Percentiles rank a stretch among this genome's conserved stretches.
These are phyloP conservation scores for Scheffersomyces illinoinensis DNA, from an alignment of 1,139 yeast species.

Conservation along the genomic window DNA sequence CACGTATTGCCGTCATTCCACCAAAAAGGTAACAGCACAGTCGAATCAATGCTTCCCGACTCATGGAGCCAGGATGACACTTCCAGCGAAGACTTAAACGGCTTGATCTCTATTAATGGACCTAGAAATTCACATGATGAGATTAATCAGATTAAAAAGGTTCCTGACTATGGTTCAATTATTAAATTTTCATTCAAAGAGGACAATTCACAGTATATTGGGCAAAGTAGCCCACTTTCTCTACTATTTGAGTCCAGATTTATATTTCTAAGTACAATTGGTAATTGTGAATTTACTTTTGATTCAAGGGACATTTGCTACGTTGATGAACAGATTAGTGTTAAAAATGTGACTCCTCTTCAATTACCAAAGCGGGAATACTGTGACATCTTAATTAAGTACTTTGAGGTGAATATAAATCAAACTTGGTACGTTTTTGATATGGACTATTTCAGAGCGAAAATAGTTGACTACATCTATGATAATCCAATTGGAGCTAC, in stretches of 20 bases:
- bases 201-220: background rate
- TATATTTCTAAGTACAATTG: background rate
- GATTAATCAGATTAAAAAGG: background rate
- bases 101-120: background rate
- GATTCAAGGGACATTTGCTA: slow-evolving; percentile 8
- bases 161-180: background rate
- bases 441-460: slow-evolving; percentile 13
- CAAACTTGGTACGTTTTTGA: slow-evolving; percentile 27
- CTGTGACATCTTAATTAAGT: slow-evolving; percentile 22
- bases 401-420: slow-evolving; percentile 35
- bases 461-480: slow-evolving; percentile 26
- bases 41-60: background rate
- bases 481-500: slow-evolving; percentile 19
- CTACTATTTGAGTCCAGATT: background rate
- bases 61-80: background rate
- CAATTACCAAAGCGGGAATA: slow-evolving; percentile 24
- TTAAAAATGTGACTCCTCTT: slow-evolving; percentile 15
- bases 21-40: background rate
- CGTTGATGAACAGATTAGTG: slow-evolving; percentile 28
- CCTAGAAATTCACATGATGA: background rate
- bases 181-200: background rate
- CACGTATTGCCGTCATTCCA: background rate
- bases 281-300: background rate
- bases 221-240: background rate
- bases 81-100: background rate